A percentile compares a stretch with the other conserved stretches of the same genome.
phyloP scores from a whole-genome alignment of 2,329 filamentous ascomycete species.

The Ascochyta rabiei region DNA sequence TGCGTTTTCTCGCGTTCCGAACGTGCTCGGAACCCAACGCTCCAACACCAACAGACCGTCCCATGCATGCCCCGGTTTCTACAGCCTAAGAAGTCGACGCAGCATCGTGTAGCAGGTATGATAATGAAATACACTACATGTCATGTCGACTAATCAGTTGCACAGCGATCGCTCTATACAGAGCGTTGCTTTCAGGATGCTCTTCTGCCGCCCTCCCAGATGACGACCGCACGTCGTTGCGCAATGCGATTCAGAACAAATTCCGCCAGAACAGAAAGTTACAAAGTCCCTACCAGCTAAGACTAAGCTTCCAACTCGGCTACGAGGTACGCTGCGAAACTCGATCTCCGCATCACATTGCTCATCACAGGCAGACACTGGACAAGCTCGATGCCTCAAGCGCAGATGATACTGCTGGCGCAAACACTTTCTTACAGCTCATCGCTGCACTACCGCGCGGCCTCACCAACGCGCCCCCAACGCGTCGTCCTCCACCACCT shows the following conservation, averaged over 20 bases:
- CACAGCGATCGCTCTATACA: slow-evolving; percentile 72
- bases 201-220: slow-evolving; percentile 59
- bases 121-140: neutral
- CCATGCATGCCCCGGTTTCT: slow-evolving; percentile 55
- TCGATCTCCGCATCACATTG: neutral
- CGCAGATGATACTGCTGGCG: slow-evolving; percentile 37
- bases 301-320: slow-evolving; percentile 67
- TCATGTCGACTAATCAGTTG: slow-evolving; percentile 4
- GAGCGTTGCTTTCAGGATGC: slow-evolving; percentile 68
- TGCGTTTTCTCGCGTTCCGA: slow-evolving; percentile 19
- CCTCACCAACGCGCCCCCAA: slow-evolving; percentile 29
- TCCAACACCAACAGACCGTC: slow-evolving; percentile 20
- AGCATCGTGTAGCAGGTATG: slow-evolving; percentile 60
- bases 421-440: slow-evolving; percentile 28
- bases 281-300: slow-evolving; percentile 65
- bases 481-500: slow-evolving; percentile 4
- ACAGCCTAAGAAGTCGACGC: slow-evolving; percentile 54
- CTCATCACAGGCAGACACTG: slow-evolving; percentile 42
- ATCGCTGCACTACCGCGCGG: slow-evolving; percentile 51
- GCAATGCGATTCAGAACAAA: slow-evolving; percentile 64
- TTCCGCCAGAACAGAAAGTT: slow-evolving; percentile 67
- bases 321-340: slow-evolving; percentile 61
- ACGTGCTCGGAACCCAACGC: slow-evolving; percentile 5
- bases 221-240: slow-evolving; percentile 59
- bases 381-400: slow-evolving; percentile 53